Percentiles rank a stretch among this genome's conserved stretches.
Evolutionary conservation across 2,329 filamentous ascomycete species (phyloP).

Genomic region (Penicillium vulpinum): DNA sequence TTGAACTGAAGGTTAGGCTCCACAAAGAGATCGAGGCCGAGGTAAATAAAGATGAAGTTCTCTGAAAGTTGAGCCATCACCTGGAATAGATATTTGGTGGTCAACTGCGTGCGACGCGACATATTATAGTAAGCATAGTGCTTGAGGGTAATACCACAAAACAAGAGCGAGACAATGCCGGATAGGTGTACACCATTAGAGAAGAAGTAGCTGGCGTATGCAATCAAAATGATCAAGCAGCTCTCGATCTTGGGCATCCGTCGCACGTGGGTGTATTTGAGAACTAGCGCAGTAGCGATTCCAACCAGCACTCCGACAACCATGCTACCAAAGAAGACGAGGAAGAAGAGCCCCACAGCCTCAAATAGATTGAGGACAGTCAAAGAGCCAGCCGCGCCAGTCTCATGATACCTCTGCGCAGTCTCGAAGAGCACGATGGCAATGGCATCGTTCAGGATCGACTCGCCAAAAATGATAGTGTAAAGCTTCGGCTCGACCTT

Average conservation of each 20-base stretch:
- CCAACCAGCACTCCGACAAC: conserved; percentile 85
- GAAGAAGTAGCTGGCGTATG: conserved; percentile 97
- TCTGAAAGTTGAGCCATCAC: conserved; percentile 92
- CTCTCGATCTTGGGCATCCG: conserved; percentile 96
- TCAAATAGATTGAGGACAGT: conserved; percentile 83
- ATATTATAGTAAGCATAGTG: conserved; percentile 99
- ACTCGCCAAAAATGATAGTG: conserved; percentile 97
- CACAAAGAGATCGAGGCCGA: conserved; percentile 91
- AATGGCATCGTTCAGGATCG: conserved; percentile 96
- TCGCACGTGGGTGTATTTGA: conserved; percentile 93
- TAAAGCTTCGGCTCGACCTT: conserved; percentile 99
- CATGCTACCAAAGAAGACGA: conserved; percentile 93
- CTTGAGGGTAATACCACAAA: conserved; percentile 97
- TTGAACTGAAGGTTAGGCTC: conserved; percentile 87
- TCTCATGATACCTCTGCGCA: conserved; percentile 84
- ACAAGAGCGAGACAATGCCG: conserved; percentile 91
- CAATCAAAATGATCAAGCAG: conserved; percentile 87
- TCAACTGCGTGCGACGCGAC: conserved; percentile 94
- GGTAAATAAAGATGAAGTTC: conserved; percentile 99
- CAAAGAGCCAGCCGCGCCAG: conserved; percentile 62
- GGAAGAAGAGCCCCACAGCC: conserved; percentile 88
- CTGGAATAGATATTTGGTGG: conserved; percentile 96
- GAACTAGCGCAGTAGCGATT: conserved; percentile 77
- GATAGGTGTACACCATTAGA: conserved; percentile 95
- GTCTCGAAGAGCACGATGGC: conserved; percentile 99